Evolutionary conservation across 192 early-diverging fungal species (phyloP), one percentile per base, ranked within the genome.

Genomic region (Backusella mclennaniae): DNA sequence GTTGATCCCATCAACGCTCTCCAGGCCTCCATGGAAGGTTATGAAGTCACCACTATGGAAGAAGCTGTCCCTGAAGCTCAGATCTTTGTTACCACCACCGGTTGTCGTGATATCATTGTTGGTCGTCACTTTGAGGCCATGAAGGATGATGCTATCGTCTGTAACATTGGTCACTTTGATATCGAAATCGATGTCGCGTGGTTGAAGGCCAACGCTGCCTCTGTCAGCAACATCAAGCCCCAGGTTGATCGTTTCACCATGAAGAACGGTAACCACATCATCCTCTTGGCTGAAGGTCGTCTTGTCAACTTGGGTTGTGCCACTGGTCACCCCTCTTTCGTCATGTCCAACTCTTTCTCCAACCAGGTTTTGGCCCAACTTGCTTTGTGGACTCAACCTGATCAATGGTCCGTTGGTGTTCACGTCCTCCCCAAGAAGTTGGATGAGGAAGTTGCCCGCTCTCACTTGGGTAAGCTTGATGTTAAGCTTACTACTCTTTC

Each of bases 81-180:
- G 90, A 97, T 99, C 89, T 99, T 95, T 74, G 98, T 99, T 82
- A 99, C 98, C 85, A 95, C 94, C 89, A 99, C 98, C 81, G 98
- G 98, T 80, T 96, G 95, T 90, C 95, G 98, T 87, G 96, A 98
- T 88, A 97, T 99, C 85, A 94, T 99, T 87, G 92, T 91, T 80
- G 96, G 96, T 79, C 89, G 82, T 72, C 96, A 99, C 92, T 95
- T 99, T 86, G 79, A 84, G 73, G 82, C 82, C 83, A 99, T 99
- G 98, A 95, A 95, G 92, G 95, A 99, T 84, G 98, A 99, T 81
- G 90, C 96, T 77, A 98, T 99, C 78, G 96, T 99, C 77, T 98
- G 98, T 95, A 99, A 99, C 92, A 99, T 99, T 89, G 98, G 97
- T 78, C 97, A 99, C 91, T 99, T 99, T 77, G 97, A 99, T 89